Evolutionary conservation across 2,329 filamentous ascomycete species (phyloP), one percentile per base, ranked within the genome.

Genomic region (Clarireedia sp.): DNA sequence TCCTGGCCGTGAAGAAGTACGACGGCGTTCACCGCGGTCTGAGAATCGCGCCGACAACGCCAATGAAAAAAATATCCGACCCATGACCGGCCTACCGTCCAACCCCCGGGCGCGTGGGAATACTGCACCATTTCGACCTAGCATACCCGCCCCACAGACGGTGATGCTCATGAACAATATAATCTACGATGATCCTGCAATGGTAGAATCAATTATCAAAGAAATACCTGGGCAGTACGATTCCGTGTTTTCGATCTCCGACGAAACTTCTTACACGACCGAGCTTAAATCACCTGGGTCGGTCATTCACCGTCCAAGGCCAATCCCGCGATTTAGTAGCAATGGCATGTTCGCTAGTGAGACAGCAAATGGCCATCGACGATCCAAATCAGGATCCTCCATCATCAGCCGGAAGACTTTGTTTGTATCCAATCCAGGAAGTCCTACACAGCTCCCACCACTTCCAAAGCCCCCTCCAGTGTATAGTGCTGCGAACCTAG

Each of bases 91-190:
- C 5, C 48, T 68, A 4, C 64, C 66, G 21, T 59, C 60, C 5
- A 65, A 66, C 54, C 65, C 67, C 44, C 56, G 62, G 50, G 43
- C 62, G n/a, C 56, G 60, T 16, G 60, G 57, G 47, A 53, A 56
- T 19, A 48, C 48, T 8, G 56, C 60, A 36, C 44, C 52, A 8
- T 46, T 52, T 23, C 55, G 61, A 33, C 48, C 56, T 17, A 23
- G 19, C 10, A 50, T 58, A 19, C 44, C 62, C 53, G 72, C 68
- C 51, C 68, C 75, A 23, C 73, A 76, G 56, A 81, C 75, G 3
- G 73, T 81, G 46, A 76, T 82, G 74, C 75, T 80, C 53, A 67
- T 82, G 49, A 82, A 80, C 57, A 73, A 77, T 49, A 79, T 81
- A 54, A 72, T 78, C 37, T 81, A 81, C 59, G 71, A 81, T 53